These are phyloP conservation scores for Thermothelomyces thermophilus DNA, from an alignment of 2,329 filamentous ascomycete genomes.

Conservation along the genomic window DNA sequence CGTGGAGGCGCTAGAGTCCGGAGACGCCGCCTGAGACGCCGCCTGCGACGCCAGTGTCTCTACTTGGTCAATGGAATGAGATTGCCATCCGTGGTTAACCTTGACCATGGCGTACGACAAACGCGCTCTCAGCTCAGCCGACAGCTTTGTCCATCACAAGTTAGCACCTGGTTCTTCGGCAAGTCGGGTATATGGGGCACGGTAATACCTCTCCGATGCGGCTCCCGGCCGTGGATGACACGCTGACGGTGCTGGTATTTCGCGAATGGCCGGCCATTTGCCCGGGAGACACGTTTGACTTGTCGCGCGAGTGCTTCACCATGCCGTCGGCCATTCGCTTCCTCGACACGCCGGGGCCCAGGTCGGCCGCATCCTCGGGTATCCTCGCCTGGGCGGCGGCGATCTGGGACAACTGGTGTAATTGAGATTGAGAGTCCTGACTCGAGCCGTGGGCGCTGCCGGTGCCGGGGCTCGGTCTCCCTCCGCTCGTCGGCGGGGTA, in stretches of 20 bases:
- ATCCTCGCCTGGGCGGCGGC: conserved; percentile 49
- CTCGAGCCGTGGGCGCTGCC: conserved; percentile 39
- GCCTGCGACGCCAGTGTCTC: conserved; percentile 66
- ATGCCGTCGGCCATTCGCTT: conserved; percentile 74
- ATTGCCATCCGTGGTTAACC: conserved; percentile 83
- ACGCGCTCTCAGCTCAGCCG: conserved; percentile 72
- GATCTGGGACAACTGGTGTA: conserved; percentile 52
- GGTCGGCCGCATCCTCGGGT: conserved; percentile 31
- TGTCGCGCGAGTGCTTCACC: conserved; percentile 49
- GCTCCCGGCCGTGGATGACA: conserved; percentile 54
- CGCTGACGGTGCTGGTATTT: conserved; percentile 62
- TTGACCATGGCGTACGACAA: conserved; percentile 93
- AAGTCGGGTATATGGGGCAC: no score
- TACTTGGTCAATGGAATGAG: conserved; percentile 68
- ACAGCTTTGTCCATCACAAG: conserved; percentile 49
- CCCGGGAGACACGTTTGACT: conserved; percentile 41
- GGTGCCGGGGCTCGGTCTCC: conserved; percentile 34
- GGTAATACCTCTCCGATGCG: conserved; percentile 77
- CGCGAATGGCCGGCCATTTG: conserved; percentile 55
- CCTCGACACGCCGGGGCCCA: conserved; percentile 35
- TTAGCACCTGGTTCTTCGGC: no score
- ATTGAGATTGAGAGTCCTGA: conserved; percentile 51
- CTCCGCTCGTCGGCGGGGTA: conserved; percentile 39
- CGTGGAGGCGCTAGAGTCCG: conserved; percentile 52
- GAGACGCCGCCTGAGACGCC: conserved; percentile 59